Conservation (phyloP, 2,329 filamentous ascomycete species). For the Fusarium penzigii region DNA sequence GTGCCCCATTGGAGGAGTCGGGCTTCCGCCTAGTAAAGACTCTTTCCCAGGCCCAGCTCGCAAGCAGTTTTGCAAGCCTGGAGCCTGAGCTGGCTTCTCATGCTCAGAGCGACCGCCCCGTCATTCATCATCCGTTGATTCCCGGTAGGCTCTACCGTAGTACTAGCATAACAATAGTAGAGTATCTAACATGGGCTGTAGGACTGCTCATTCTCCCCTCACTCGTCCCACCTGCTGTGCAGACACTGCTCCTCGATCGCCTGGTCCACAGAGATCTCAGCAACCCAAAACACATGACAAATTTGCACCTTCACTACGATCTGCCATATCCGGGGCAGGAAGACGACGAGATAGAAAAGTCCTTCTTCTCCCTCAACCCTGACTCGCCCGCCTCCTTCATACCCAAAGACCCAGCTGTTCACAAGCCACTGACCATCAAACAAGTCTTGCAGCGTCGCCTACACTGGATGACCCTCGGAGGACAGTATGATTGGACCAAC, state of each 20-base stretch:
- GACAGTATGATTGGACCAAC: constrained; percentile 94
- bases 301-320: constrained; percentile 82
- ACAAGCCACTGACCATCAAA: constrained; percentile 69
- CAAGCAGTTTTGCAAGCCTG: constrained; percentile 45
- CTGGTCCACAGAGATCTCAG: constrained; percentile 78
- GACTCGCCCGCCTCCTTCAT: constrained; percentile 55
- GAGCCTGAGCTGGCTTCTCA: constrained; percentile 34
- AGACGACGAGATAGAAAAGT: constrained; percentile 32
- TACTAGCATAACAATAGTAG: background rate
- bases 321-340: constrained; percentile 56
- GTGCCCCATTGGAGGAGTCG: constrained; percentile 36
- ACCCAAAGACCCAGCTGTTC: constrained; percentile 72
- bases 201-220: constrained; percentile 78
- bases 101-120: constrained; percentile 41
- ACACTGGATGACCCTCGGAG: constrained; percentile 92
- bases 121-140: constrained; percentile 67
- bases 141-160: constrained; percentile 57
- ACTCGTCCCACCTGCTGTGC: constrained; percentile 69
- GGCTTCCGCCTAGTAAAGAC: constrained; percentile 48
- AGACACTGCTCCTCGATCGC: constrained; percentile 68
- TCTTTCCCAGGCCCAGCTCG: constrained; percentile 45
- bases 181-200: constrained; percentile 35
- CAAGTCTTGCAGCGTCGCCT: constrained; percentile 77
- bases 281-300: constrained; percentile 76
- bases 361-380: constrained; percentile 56